Evolutionary conservation across 2,329 filamentous ascomycete genomes (phyloP).

Genomic region (Pyrenophora tritici-repentis): DNA sequence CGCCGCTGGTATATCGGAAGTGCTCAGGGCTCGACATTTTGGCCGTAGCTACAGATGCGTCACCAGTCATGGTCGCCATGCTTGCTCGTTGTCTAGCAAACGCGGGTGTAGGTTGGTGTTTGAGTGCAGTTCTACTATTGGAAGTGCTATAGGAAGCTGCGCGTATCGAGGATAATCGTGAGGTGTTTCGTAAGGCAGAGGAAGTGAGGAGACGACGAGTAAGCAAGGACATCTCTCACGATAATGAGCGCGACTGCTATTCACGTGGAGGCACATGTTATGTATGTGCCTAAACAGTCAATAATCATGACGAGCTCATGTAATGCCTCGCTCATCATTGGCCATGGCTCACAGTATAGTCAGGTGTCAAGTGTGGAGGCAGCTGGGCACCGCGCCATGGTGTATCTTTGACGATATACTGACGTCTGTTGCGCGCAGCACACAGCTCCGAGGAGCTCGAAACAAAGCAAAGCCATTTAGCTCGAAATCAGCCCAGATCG

Average conservation of each 20-base stretch:
- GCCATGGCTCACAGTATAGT: neutral
- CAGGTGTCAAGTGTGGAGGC: too few relatives aligned
- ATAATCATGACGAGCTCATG: constrained; percentile 22
- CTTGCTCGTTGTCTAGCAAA: constrained; percentile 11
- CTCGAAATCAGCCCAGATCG: too few relatives aligned
- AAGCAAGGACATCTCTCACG: constrained; percentile 22
- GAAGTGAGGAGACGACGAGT: constrained; percentile 14
- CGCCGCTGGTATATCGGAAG: constrained; percentile 55
- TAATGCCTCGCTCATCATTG: constrained; percentile 15
- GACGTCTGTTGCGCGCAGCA: constrained; percentile 6
- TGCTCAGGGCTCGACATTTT: constrained; percentile 35
- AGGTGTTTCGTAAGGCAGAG: constrained; percentile 9
- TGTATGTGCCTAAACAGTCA: constrained; percentile 3
- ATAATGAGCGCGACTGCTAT: neutral
- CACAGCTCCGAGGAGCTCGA: constrained; percentile 1
- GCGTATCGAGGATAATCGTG: constrained; percentile 5
- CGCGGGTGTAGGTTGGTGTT: neutral
- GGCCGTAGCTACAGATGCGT: constrained; percentile 9
- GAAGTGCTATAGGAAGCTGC: neutral
- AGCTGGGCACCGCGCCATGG: neutral
- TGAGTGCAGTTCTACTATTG: constrained; percentile 1
- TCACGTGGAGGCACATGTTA: constrained; percentile 16
- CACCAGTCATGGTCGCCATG: constrained; percentile 19
- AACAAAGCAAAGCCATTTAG: too few relatives aligned
- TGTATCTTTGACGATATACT: constrained; percentile 13